Conservation (phyloP, 1,284 basidiomycete genomes). For the Tremellales sp. region DNA sequence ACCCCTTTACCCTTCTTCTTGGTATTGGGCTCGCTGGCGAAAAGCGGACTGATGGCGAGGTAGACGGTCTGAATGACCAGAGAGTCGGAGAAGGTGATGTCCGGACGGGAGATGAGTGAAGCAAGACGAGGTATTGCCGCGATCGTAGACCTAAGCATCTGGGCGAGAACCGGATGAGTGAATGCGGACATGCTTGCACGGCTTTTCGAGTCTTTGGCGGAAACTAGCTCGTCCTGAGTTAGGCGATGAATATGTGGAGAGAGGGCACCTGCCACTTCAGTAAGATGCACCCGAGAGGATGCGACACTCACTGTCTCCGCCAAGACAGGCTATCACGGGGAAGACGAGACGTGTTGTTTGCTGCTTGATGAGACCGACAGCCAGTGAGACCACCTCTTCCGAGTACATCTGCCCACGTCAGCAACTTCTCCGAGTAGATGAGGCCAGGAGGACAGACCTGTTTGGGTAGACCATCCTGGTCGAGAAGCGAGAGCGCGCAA, state of each 20-base stretch:
- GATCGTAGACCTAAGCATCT: slow-evolving; percentile 63
- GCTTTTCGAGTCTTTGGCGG: slow-evolving; percentile 32
- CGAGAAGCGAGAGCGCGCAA: slow-evolving; percentile 71
- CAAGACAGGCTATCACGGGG: slow-evolving; percentile 73
- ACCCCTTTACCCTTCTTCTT: slow-evolving; percentile 51
- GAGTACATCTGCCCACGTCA: slow-evolving; percentile 65
- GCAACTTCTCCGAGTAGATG: slow-evolving; percentile 4
- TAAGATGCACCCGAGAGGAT: too few relatives aligned
- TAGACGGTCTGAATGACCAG: slow-evolving; percentile 89
- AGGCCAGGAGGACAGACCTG: slow-evolving; percentile 59
- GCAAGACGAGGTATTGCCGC: slow-evolving; percentile 42
- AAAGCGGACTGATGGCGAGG: slow-evolving; percentile 87
- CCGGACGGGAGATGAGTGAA: slow-evolving; percentile 45
- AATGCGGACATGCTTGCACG: slow-evolving; percentile 22
- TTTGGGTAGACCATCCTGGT: slow-evolving; percentile 72
- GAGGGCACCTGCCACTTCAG: too few relatives aligned
- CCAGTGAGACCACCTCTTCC: slow-evolving; percentile 80
- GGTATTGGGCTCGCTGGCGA: slow-evolving; percentile 62
- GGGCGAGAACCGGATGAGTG: slow-evolving; percentile 55
- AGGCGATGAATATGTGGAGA: too few relatives aligned
- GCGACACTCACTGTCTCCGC: slow-evolving; percentile 47
- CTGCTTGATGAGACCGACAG: slow-evolving; percentile 71
- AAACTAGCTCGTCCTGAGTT: too few relatives aligned
- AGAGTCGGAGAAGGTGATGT: slow-evolving; percentile 72
- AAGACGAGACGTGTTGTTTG: slow-evolving; percentile 75